Conservation (phyloP, 1,139 yeast genomes). For the Suhomyces maxii region DNA sequence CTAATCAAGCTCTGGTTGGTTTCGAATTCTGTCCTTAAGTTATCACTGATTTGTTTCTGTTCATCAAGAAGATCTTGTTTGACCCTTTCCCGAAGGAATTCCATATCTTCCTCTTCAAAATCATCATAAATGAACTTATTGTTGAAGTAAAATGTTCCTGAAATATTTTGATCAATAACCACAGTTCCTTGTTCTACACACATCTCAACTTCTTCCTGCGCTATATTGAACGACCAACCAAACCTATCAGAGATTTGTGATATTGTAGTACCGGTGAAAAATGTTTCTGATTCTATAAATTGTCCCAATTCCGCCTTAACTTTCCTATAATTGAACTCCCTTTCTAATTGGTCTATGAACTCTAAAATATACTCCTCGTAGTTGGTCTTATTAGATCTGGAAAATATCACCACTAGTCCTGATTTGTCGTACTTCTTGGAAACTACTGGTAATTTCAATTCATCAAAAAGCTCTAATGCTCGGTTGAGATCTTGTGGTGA, state of each 20-base stretch:
- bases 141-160: slow-evolving; percentile 52
- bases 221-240: slow-evolving; percentile 68
- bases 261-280: slow-evolving; percentile 37
- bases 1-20: slow-evolving; percentile 20
- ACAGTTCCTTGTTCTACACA: slow-evolving; percentile 59
- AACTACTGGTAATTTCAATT: slow-evolving; percentile 35
- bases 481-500: slow-evolving; percentile 32
- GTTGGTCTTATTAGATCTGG: slow-evolving; percentile 20
- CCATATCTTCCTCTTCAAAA: slow-evolving; percentile 15
- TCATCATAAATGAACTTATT: slow-evolving; percentile 25
- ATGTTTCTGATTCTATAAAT: slow-evolving; percentile 24
- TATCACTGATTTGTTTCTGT: slow-evolving; percentile 19
- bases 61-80: slow-evolving; percentile 20
- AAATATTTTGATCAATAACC: slow-evolving; percentile 65
- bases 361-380: slow-evolving; percentile 27
- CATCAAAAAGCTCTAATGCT: slow-evolving; percentile 32
- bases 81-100: slow-evolving; percentile 13
- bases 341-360: slow-evolving; percentile 26
- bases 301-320: slow-evolving; percentile 25
- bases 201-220: slow-evolving; percentile 65
- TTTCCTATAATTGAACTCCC: slow-evolving; percentile 27
- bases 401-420: slow-evolving; percentile 36
- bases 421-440: slow-evolving; percentile 33
- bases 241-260: slow-evolving; percentile 40
- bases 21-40: slow-evolving; percentile 16